Evolutionary conservation across 2,329 filamentous ascomycete genomes (phyloP), one percentile per base, ranked within the genome.

Genomic region (Rhexocercosporidium sp.): DNA sequence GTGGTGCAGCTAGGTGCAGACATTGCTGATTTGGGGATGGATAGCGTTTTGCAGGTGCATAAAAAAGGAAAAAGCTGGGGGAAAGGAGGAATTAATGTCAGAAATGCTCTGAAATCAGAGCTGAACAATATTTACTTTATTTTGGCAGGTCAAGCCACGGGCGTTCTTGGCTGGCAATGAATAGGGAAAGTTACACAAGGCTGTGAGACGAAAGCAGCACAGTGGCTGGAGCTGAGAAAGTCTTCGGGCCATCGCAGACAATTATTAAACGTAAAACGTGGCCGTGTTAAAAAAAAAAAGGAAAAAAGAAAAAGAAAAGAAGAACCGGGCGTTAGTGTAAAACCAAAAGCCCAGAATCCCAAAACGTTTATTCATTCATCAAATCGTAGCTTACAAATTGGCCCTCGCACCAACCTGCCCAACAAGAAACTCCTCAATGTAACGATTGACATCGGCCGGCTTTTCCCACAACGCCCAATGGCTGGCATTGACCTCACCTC

Each of bases 391-490:
- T 56, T 25, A 63, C 6, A 63, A 31, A 16, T 49, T 41, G 20
- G 47, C 22, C 37, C 22, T 56, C 3, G 61, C 37, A 14, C 31
- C 47, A 44, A 56, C 31, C 9, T 63, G 61, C 22, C 49, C 61
- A 11, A 51, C 66, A 56, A 78, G 64, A 49, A 74, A 68, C 74
- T 79, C 29, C 77, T 79, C 72, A 83, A 82, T 2, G 82, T 89
- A 81, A 59, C 76, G 78, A 78, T 97, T 97, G 3, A 93, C 87
- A 73, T 90, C 87, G 25, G 84, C 86, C 0, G 90, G 85, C 70
- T 86, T 87, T 82, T 97, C 88, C 82, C 88, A 90, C 76, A 97
- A 80, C 54, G 90, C 92, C 95, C 95, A 98, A 79, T 98, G 96
- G 20, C 85, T 82, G 0, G 90, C 85, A 41, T 89, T 79, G 64